A percentile compares a stretch with the other conserved stretches of the same genome.
phyloP scores from a whole-genome alignment of 345 rosid genomes.

The Cardiospermum halicacabum region DNA sequence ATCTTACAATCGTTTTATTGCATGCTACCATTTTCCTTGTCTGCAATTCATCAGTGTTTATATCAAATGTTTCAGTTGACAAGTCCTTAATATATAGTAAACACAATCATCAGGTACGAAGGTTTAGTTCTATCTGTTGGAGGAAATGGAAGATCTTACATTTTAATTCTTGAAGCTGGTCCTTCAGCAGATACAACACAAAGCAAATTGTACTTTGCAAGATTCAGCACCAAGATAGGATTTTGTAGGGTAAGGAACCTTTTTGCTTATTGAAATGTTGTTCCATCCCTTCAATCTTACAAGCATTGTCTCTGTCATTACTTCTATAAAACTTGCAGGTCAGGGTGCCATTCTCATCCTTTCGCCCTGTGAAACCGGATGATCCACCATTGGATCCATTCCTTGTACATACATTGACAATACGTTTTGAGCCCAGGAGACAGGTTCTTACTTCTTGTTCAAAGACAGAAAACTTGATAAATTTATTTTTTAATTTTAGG shows the following conservation, averaged over 20 bases:
- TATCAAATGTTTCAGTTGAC: background rate
- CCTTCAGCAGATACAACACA: slow-evolving; percentile 80
- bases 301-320: background rate
- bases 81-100: slow-evolving; percentile 10
- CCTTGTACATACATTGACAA: slow-evolving; percentile 83
- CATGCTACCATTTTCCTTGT: background rate
- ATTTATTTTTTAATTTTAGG: background rate
- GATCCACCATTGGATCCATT: slow-evolving; percentile 93
- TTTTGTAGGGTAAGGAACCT: slow-evolving; percentile 70
- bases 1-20: background rate
- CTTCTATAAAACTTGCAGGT: slow-evolving; percentile 49
- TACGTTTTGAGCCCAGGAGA: slow-evolving; percentile 96
- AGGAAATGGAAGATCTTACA: slow-evolving; percentile 94
- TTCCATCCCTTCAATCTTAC: background rate
- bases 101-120: slow-evolving; percentile 58
- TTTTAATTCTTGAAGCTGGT: slow-evolving; percentile 93
- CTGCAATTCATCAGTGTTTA: background rate
- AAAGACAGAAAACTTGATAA: background rate
- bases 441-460: slow-evolving; percentile 45
- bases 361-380: slow-evolving; percentile 93
- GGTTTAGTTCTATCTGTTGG: slow-evolving; percentile 93
- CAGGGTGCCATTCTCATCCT: slow-evolving; percentile 88
- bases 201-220: slow-evolving; percentile 86
- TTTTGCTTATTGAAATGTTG: background rate
- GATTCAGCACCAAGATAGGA: slow-evolving; percentile 84